Evolutionary conservation across 208 protist genomes (phyloP), one percentile per base, ranked within the genome.

Genomic region (Leishmania guyanensis): DNA sequence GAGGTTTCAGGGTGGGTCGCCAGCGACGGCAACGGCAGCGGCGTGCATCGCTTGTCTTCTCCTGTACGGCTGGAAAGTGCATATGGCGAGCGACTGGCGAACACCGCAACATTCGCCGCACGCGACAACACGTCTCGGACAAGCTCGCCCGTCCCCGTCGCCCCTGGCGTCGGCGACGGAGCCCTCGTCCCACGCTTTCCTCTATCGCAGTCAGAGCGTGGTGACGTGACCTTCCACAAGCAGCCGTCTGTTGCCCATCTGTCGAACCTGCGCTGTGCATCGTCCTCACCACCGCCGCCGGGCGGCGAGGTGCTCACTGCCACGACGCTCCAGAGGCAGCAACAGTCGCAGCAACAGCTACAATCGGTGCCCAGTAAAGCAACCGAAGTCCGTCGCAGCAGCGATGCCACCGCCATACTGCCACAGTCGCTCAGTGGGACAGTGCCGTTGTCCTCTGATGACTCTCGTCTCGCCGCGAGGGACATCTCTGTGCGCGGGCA

Each of bases 171-270:
- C 39, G 43, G 69, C 26, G 17, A 46, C 10, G 69, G 17, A 17
- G 46, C 9, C 10, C 9, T 54, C 5, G 14, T 22, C 16, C 33
- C 51, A 62, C n/a, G 36, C 16, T 5, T 10, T 12, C 33, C 51
- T n/a, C 29, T 53, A 58, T 76, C 48, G 5, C 43, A 84, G 46
- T 33, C 20, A 62, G 33, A 14, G 58, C 10, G 6, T 3, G 53
- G 29, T 54, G 39, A 8, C 2, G 17, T 60, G 12, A 71, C 80
- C 74, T 79, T 84, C 56, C 70, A 79, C 58, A 79, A 79, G 69
- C 54, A 62, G 3, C 58, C 75, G 4, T 75, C 80, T 54, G 68
- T 68, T 48, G 71, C 62, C 75, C 58, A 76, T 62, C 58, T 75
- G 36, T 77, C 68, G 46, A 69, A 26, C 56, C 58, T 77, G 50